Evolutionary conservation across 352 stramenopile species (phyloP).

Genomic region (Globisporangium ultimum): DNA sequence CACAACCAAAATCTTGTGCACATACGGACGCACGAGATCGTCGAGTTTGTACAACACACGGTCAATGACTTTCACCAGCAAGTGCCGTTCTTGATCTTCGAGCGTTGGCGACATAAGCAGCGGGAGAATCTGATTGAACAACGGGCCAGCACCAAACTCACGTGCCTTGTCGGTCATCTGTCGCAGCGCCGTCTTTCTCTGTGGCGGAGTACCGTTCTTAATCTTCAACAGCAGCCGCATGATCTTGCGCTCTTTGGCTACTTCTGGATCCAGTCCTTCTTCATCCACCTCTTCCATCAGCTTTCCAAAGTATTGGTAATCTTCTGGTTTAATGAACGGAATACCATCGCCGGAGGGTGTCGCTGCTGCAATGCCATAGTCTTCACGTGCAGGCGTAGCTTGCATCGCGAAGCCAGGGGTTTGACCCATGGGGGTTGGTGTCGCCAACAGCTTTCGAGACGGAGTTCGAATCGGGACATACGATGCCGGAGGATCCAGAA

Average conservation of each 20-base stretch:
- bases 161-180: conserved; percentile 98
- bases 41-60: conserved; percentile 99
- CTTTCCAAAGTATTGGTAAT: conserved; percentile 98
- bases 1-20: conserved; percentile 99
- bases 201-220: conserved; percentile 98
- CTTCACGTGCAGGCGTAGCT: conserved; percentile 71
- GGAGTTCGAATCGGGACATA: conserved; percentile 97
- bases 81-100: conserved; percentile 98
- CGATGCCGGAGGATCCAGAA: conserved; percentile 92
- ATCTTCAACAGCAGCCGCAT: conserved; percentile 98
- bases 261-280: conserved; percentile 86
- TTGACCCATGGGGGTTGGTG: conserved; percentile 93
- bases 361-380: conserved; percentile 69
- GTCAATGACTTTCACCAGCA: conserved; percentile 99
- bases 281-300: conserved; percentile 93
- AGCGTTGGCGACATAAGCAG: conserved; percentile 98
- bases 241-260: conserved; percentile 96
- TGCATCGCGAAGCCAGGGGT: conserved; percentile 90
- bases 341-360: conserved; percentile 84
- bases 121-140: conserved; percentile 99
- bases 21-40: conserved; percentile 97
- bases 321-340: conserved; percentile 98
- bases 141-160: conserved; percentile 94
- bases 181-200: conserved; percentile 94
- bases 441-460: conserved; percentile 93